A percentile compares a stretch with the other conserved stretches of the same genome.
Conservation (phyloP, 2,329 filamentous ascomycete species). For the Knufia fluminis region DNA sequence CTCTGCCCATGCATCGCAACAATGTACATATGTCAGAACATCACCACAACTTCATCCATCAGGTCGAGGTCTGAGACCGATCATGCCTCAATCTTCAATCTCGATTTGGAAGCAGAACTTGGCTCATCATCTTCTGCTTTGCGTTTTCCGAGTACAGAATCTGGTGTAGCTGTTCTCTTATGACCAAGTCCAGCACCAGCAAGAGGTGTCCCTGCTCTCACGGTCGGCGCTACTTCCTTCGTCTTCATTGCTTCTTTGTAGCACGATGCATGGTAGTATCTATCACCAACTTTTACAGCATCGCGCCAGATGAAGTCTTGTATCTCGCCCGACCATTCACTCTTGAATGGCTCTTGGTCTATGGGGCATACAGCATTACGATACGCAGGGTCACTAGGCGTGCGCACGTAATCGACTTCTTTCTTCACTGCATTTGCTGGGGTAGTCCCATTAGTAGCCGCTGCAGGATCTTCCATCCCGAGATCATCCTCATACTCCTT, state of each 20-base stretch:
- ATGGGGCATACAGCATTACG: conserved; percentile 79
- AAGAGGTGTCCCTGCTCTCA: conserved; percentile 30
- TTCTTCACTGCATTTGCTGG: conserved; percentile 42
- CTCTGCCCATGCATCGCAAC: neutral
- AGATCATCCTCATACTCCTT: conserved; percentile 65
- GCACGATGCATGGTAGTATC: conserved; percentile 84
- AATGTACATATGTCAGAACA: neutral
- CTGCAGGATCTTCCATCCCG: conserved; percentile 33
- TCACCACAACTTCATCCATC: too few species aligned
- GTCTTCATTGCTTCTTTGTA: conserved; percentile 71
- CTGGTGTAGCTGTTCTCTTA: conserved; percentile 45
- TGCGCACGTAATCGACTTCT: conserved; percentile 64
- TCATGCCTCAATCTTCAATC: conserved; percentile 27
- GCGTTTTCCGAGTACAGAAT: conserved; percentile 61
- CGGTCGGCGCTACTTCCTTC: conserved; percentile 29
- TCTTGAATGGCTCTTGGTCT: conserved; percentile 90
- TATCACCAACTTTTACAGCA: conserved; percentile 64
- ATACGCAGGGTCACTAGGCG: conserved; percentile 66
- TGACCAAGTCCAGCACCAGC: conserved; percentile 17
- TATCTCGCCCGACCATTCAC: conserved; percentile 80
- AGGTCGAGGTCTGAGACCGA: too few species aligned
- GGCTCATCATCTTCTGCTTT: conserved; percentile 52
- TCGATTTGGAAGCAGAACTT: conserved; percentile 14
- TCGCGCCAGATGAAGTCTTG: conserved; percentile 98
- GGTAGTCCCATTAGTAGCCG: conserved; percentile 29